Evolutionary conservation across 768 basidiomycete genomes (phyloP).

Genomic region (Pleurotus ostreatus): DNA sequence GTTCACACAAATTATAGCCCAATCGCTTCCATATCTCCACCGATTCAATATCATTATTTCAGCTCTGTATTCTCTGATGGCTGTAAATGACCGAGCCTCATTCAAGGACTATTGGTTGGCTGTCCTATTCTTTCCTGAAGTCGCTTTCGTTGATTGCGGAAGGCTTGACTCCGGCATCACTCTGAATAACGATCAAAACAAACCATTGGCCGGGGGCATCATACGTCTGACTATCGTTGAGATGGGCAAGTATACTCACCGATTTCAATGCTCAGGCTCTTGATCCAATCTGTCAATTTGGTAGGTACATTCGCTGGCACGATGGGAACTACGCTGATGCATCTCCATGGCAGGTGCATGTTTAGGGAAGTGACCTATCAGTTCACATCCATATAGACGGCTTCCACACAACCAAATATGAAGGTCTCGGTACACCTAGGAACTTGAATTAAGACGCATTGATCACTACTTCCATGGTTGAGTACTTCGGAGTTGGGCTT

Average conservation of each 20-base stretch:
- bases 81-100: too few relatives aligned
- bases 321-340: too few relatives aligned
- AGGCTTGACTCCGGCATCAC: not conserved
- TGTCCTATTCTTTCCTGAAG: not conserved
- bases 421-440: not conserved
- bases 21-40: not conserved
- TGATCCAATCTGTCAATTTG: not conserved
- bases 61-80: too few relatives aligned
- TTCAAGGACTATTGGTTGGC: too few relatives aligned
- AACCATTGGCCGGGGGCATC: not conserved
- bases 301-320: not conserved
- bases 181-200: not conserved
- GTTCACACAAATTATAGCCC: not conserved
- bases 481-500: not conserved
- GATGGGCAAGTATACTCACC: too few relatives aligned
- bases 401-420: too few relatives aligned
- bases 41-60: too few relatives aligned
- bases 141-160: not conserved
- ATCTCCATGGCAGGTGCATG: too few relatives aligned
- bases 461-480: not conserved
- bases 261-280: not conserved
- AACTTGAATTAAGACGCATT: not conserved
- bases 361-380: too few relatives aligned
- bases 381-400: too few relatives aligned
- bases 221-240: not conserved